phyloP scores from a whole-genome alignment of 768 basidiomycete genomes.

The Rhizopogon vulgaris region DNA sequence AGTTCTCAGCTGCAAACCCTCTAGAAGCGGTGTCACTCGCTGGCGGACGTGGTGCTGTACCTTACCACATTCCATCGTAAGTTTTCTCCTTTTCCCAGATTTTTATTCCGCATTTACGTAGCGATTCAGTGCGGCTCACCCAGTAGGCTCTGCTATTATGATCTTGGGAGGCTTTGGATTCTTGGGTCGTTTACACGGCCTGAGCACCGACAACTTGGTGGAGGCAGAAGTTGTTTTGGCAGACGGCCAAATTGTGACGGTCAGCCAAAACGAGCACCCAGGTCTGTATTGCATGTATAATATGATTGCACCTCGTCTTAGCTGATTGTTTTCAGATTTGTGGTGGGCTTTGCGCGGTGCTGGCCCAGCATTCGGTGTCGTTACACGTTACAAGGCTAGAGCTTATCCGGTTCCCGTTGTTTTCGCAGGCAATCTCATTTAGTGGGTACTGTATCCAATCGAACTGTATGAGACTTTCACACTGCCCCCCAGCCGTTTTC shows the following conservation, averaged over 20 bases:
- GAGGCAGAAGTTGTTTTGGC: slow-evolving; percentile 91
- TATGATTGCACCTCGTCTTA: background rate
- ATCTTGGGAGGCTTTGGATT: slow-evolving; percentile 87
- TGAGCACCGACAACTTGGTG: slow-evolving; percentile 86
- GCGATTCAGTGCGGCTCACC: slow-evolving; percentile 62
- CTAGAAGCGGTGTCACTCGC: slow-evolving; percentile 51
- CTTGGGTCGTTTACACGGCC: slow-evolving; percentile 73
- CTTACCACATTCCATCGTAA: slow-evolving; percentile 79
- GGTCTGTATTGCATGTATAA: slow-evolving; percentile 37
- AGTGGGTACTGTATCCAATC: slow-evolving; percentile 44
- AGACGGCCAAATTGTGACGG: slow-evolving; percentile 79
- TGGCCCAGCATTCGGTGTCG: slow-evolving; percentile 78
- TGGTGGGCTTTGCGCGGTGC: slow-evolving; percentile 88
- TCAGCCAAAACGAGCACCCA: slow-evolving; percentile 65
- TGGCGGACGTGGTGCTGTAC: slow-evolving; percentile 49
- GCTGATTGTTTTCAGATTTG: slow-evolving; percentile 45
- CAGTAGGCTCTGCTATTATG: slow-evolving; percentile 76
- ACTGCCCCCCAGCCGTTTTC: slow-evolving; percentile 61
- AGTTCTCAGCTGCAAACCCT: slow-evolving; percentile 62
- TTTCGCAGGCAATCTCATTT: slow-evolving; percentile 89
- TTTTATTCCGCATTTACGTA: slow-evolving; percentile 2
- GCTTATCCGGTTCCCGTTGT: slow-evolving; percentile 88
- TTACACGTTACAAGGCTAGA: slow-evolving; percentile 83
- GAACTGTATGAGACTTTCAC: background rate
- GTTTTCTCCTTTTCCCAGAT: slow-evolving; percentile 18